Evolutionary conservation across 2,329 filamentous ascomycete genomes (phyloP).

Genomic region (Periconia sp.): DNA sequence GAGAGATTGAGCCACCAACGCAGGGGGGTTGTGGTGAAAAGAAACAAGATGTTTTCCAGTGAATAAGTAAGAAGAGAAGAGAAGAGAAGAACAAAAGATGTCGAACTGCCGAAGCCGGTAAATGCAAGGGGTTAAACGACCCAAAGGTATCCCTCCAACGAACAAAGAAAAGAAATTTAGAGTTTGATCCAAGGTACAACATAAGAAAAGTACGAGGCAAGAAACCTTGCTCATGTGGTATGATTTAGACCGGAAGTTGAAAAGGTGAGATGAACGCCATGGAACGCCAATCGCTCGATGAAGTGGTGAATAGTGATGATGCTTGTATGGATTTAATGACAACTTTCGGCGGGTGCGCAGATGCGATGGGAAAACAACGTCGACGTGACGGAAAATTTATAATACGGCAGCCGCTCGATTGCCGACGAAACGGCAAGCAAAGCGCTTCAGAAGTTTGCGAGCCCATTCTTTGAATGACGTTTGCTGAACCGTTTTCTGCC

Average conservation of each 20-base stretch:
- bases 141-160: slow-evolving; percentile 9
- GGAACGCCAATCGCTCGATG: slow-evolving; percentile 28
- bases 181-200: background rate
- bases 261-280: slow-evolving; percentile 9
- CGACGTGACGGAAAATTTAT: slow-evolving; percentile 2
- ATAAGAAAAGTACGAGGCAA: slow-evolving; percentile 2
- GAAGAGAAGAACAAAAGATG: slow-evolving; percentile 1
- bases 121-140: slow-evolving; percentile 11
- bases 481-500: slow-evolving; percentile 77
- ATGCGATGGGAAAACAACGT: slow-evolving; percentile 11
- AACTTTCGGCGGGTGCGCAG: background rate
- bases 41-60: background rate
- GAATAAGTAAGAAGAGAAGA: background rate
- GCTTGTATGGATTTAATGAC: background rate
- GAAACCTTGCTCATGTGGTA: background rate
- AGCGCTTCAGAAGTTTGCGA: slow-evolving; percentile 72
- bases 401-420: slow-evolving; percentile 2
- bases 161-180: background rate
- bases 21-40: background rate
- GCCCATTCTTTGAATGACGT: slow-evolving; percentile 89
- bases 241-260: slow-evolving; percentile 1
- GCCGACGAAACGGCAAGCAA: slow-evolving; percentile 1
- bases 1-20: too few species aligned
- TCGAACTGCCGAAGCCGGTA: slow-evolving; percentile 12
- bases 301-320: slow-evolving; percentile 14